These are phyloP conservation scores for Amanita thiersii DNA, from an alignment of 768 basidiomycete genomes.

Conservation along the genomic window DNA sequence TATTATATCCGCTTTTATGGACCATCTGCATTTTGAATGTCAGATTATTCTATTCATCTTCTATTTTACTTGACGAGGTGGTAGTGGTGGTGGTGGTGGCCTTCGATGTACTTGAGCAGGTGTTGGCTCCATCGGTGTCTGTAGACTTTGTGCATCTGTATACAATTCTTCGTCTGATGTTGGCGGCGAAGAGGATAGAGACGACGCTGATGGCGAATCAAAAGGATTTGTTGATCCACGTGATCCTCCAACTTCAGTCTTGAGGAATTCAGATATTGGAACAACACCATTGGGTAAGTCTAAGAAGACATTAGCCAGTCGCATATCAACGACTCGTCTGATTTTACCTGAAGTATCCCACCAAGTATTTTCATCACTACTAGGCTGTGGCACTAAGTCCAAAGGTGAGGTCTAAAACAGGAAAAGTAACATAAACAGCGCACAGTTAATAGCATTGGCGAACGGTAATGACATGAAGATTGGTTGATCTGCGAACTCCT, in stretches of 20 bases:
- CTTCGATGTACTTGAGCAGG: constrained; percentile 27
- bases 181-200: constrained; percentile 67
- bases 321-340: background rate
- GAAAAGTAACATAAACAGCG: constrained; percentile 9
- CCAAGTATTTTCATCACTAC: constrained; percentile 70
- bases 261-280: constrained; percentile 30
- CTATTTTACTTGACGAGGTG: constrained; percentile 23
- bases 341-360: constrained; percentile 65
- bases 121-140: constrained; percentile 61
- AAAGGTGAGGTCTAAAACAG: constrained; percentile 6
- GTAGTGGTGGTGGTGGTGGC: constrained; percentile 40
- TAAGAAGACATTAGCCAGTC: constrained; percentile 15
- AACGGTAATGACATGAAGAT: constrained; percentile 43
- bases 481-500: constrained; percentile 65
- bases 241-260: constrained; percentile 21
- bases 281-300: constrained; percentile 55
- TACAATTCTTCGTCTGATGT: constrained; percentile 85
- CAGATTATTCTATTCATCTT: background rate
- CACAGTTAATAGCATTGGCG: constrained; percentile 34
- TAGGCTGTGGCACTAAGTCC: constrained; percentile 71
- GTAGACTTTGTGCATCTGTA: constrained; percentile 61
- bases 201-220: constrained; percentile 57
- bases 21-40: background rate
- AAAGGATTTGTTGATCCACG: constrained; percentile 56
- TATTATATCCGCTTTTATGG: constrained; percentile 10